Conservation (phyloP, 148 eudicot genomes). For the Rhododendron molle region DNA sequence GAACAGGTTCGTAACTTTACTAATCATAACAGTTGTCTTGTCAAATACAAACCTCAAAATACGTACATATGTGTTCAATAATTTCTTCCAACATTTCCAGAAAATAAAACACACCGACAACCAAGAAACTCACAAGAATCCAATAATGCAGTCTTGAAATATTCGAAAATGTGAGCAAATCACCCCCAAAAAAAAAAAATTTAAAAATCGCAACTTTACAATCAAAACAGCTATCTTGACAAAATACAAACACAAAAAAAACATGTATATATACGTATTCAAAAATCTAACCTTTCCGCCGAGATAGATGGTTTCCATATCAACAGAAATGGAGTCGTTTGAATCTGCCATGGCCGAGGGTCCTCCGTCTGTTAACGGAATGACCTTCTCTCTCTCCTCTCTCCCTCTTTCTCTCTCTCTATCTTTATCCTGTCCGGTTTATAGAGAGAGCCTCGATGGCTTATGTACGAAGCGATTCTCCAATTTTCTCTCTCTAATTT, state of each 20-base stretch:
- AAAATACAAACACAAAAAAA: background rate
- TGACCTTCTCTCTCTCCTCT: constrained; percentile 14
- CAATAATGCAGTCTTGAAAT: background rate
- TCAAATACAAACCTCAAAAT: background rate
- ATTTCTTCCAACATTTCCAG: background rate
- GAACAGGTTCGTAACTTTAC: background rate
- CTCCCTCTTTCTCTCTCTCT: constrained; percentile 7
- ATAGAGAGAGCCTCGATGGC: constrained; percentile 18
- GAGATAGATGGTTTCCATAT: constrained; percentile 81
- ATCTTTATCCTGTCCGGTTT: constrained; percentile 11
- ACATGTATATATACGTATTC: background rate
- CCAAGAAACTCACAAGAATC: background rate
- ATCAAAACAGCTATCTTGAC: background rate
- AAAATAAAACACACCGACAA: background rate
- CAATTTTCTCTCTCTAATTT: background rate
- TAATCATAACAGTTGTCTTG: background rate
- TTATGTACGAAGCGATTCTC: constrained; percentile 32
- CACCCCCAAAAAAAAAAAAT: background rate
- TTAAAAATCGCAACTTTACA: background rate
- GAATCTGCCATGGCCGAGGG: constrained; percentile 66
- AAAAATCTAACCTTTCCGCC: constrained; percentile 70
- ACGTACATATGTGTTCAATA: background rate
- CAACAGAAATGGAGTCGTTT: constrained; percentile 65
- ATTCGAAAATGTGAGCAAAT: background rate
- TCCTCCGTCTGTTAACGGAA: constrained; percentile 19